phyloP scores from a whole-genome alignment of 306 rosid genomes.

The Lagenaria siceraria region DNA sequence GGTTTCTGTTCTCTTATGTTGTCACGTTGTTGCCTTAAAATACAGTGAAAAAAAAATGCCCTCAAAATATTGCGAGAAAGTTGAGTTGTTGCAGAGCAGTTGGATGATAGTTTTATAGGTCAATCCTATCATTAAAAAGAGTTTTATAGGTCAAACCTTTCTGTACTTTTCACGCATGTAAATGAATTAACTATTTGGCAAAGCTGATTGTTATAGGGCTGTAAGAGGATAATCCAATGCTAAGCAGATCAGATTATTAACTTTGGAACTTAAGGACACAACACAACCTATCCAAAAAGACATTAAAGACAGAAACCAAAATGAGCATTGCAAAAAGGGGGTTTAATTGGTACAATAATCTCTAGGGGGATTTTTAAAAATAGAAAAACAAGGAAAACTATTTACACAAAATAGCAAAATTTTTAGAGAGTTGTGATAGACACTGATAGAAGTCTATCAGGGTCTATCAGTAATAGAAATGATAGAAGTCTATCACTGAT shows the following conservation, averaged over 20 bases:
- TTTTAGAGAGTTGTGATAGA: too few species aligned
- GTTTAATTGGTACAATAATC: too few species aligned
- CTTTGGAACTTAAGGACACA: background rate
- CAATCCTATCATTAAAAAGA: background rate
- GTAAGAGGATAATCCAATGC: background rate
- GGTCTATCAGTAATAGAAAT: too few species aligned
- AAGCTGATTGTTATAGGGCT: background rate
- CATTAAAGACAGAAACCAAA: too few species aligned
- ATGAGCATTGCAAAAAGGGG: too few species aligned
- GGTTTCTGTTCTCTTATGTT: background rate
- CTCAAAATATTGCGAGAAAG: background rate
- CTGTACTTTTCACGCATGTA: background rate
- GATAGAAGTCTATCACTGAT: too few species aligned
- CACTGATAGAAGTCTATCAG: too few species aligned
- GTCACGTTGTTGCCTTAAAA: background rate
- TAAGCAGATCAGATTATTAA: background rate
- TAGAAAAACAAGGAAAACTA: too few species aligned
- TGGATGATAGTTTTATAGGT: background rate
- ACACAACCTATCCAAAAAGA: too few species aligned
- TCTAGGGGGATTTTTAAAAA: too few species aligned
- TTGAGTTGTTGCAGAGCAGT: background rate
- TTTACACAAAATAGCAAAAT: too few species aligned
- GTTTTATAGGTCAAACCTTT: background rate
- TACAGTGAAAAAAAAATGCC: background rate
- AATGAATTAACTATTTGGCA: background rate